phyloP scores from a whole-genome alignment of 768 basidiomycete species.

The Porpolomopsis calyptriformis region DNA sequence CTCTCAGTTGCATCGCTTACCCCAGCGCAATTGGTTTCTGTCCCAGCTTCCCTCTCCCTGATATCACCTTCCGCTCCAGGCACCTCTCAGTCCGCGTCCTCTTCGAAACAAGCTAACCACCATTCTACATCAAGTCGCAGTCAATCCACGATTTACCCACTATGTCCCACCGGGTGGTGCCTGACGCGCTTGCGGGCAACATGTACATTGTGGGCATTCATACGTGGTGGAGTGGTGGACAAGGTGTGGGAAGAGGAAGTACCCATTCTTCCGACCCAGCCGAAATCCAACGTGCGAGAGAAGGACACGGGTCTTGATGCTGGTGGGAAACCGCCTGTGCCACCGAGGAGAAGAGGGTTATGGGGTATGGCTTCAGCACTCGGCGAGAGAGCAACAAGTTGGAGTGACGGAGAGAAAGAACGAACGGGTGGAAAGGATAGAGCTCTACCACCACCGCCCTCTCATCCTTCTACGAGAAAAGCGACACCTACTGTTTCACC shows the following conservation, averaged over 20 bases:
- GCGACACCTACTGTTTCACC: conserved; percentile 10
- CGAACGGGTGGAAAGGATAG: conserved; percentile 1
- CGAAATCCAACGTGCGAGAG: conserved; percentile 12
- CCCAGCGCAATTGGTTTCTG: conserved; percentile 19
- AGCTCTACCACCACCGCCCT: conserved; percentile 24
- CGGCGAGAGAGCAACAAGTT: conserved; percentile 47
- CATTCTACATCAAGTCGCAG: conserved; percentile 11
- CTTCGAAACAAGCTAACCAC: conserved; percentile 10
- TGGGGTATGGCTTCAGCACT: conserved; percentile 63
- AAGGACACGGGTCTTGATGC: not conserved
- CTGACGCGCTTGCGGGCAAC: conserved; percentile 70
- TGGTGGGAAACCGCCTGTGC: conserved; percentile 46
- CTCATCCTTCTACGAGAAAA: conserved; percentile 19
- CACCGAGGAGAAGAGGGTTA: conserved; percentile 49
- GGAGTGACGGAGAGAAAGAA: conserved; percentile 31
- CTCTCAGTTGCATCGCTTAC: conserved; percentile 29
- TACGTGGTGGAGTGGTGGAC: conserved; percentile 71
- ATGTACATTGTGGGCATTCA: conserved; percentile 86
- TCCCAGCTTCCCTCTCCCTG: conserved; percentile 19
- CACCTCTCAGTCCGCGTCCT: conserved; percentile 21
- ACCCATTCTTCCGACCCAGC: conserved; percentile 24
- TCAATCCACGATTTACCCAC: conserved; percentile 52
- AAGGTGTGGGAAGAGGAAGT: conserved; percentile 83
- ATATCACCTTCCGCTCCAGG: conserved; percentile 14
- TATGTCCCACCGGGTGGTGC: conserved; percentile 83